phyloP scores from a whole-genome alignment of 768 basidiomycete species.

The Collybia nuda region DNA sequence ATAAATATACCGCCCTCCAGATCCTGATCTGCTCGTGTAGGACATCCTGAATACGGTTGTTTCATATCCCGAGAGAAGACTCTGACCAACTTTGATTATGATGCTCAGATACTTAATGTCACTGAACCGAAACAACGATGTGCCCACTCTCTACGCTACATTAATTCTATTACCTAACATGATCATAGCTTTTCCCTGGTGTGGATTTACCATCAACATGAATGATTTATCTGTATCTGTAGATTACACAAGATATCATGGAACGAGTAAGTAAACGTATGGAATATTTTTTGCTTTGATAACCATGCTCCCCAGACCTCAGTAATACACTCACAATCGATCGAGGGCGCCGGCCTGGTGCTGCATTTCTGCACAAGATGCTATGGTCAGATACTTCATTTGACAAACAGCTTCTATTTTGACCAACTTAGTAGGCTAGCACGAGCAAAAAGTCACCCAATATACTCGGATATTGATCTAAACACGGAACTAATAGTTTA shows the following conservation, averaged over 20 bases:
- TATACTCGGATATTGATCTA: constrained; percentile 74
- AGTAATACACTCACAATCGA: constrained; percentile 71
- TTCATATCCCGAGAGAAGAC: constrained; percentile 90
- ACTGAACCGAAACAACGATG: constrained; percentile 44
- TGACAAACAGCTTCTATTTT: background rate
- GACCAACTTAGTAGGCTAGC: constrained; percentile 47
- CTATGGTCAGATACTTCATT: constrained; percentile 50
- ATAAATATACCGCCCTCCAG: background rate
- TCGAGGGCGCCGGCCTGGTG: constrained; percentile 62
- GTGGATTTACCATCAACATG: constrained; percentile 82
- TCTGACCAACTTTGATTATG: constrained; percentile 79
- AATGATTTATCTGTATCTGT: constrained; percentile 71
- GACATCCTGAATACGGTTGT: constrained; percentile 94
- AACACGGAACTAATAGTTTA: constrained; percentile 65
- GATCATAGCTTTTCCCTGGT: constrained; percentile 84
- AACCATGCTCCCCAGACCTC: constrained; percentile 34
- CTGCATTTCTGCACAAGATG: constrained; percentile 70
- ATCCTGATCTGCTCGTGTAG: constrained; percentile 30
- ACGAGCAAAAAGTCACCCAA: constrained; percentile 72
- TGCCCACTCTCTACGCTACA: constrained; percentile 15
- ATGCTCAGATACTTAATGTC: constrained; percentile 51
- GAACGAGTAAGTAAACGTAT: constrained; percentile 45
- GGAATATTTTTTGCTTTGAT: background rate
- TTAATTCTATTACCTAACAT: background rate
- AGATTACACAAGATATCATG: constrained; percentile 73